Evolutionary conservation across 2,329 filamentous ascomycete genomes (phyloP).

Genomic region (Trichoderma guizhouense): DNA sequence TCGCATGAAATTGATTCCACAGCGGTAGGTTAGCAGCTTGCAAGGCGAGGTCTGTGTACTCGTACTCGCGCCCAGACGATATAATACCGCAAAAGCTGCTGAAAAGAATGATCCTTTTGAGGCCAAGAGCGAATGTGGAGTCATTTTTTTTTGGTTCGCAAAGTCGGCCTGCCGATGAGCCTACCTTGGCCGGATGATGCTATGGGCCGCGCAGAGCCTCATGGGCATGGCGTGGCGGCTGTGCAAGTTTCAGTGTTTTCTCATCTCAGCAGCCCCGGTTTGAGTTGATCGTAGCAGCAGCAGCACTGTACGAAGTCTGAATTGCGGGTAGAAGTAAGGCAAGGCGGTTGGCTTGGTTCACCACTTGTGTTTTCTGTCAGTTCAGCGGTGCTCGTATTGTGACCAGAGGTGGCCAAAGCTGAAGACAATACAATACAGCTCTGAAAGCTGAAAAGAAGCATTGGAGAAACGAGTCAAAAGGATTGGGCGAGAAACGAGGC

Average conservation of each 20-base stretch:
- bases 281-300: neutral
- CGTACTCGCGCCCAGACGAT: neutral
- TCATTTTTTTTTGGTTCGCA: neutral
- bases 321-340: neutral
- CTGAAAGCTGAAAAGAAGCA: neutral
- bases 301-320: neutral
- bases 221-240: conserved; percentile 9
- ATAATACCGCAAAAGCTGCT: neutral
- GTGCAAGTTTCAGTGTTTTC: neutral
- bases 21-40: neutral
- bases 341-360: neutral
- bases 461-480: neutral
- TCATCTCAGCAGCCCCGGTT: neutral
- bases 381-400: too few relatives aligned
- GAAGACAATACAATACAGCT: too few relatives aligned
- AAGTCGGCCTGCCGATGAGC: neutral
- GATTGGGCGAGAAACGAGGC: neutral
- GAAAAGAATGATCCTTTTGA: neutral
- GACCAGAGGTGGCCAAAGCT: too few relatives aligned
- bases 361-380: neutral
- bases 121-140: neutral
- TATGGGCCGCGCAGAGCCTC: conserved; percentile 8
- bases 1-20: neutral
- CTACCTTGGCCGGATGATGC: neutral
- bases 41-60: neutral